A percentile compares a stretch with the other conserved stretches of the same genome.
These are phyloP conservation scores for Leucaena leucocephala DNA, from an alignment of 306 rosid genomes.

Conservation along the genomic window DNA sequence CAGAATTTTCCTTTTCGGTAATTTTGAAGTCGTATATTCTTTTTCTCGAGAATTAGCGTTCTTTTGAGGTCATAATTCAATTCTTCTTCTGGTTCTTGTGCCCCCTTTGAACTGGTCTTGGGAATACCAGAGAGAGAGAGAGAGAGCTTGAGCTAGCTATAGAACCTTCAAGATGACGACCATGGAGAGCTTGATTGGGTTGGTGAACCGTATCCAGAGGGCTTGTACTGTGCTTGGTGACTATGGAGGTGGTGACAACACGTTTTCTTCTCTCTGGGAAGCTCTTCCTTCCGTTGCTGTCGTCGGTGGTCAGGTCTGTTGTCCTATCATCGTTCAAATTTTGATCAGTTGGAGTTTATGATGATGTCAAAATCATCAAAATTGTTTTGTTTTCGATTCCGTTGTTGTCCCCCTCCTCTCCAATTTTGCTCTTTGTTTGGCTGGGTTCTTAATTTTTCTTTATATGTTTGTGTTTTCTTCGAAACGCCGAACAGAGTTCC, in stretches of 20 bases:
- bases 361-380: not conserved
- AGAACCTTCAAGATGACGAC: conserved; percentile 55
- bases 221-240: conserved; percentile 95
- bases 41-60: not conserved
- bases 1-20: not conserved
- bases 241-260: conserved; percentile 69
- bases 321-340: not conserved
- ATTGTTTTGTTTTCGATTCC: not conserved
- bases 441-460: not conserved
- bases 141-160: not conserved
- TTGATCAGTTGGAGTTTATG: not conserved
- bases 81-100: conserved; percentile 13
- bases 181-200: conserved; percentile 95
- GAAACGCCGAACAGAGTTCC: conserved; percentile 69
- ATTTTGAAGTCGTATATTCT: not conserved
- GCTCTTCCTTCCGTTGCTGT: conserved; percentile 95
- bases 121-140: conserved; percentile 5
- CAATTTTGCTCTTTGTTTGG: not conserved
- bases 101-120: conserved; percentile 5
- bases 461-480: not conserved
- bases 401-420: not conserved
- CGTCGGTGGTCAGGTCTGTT: conserved; percentile 89
- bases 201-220: conserved; percentile 90
- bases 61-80: not conserved
- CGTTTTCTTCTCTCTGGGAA: conserved; percentile 95